Conservation (phyloP, 352 stramenopile species). For the Phytophthora fragariae region DNA sequence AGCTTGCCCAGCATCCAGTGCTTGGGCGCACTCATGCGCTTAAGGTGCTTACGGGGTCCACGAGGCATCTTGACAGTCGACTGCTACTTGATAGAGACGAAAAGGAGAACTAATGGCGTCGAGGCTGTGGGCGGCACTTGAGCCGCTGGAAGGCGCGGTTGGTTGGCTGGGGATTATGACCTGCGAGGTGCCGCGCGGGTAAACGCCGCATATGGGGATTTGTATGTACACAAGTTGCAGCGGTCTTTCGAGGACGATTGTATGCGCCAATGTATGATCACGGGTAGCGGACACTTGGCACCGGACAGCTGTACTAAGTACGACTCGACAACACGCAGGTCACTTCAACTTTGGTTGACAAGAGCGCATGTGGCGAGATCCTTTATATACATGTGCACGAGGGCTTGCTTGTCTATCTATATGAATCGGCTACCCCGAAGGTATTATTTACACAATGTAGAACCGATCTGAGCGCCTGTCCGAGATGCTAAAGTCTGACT, state of each 20-base stretch:
- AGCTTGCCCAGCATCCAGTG: slow-evolving; percentile 93
- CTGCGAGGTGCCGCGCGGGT: not conserved
- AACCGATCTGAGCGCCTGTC: slow-evolving; percentile 20
- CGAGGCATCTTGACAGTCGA: slow-evolving; percentile 72
- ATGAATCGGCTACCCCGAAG: not conserved
- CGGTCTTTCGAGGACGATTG: slow-evolving; percentile 9
- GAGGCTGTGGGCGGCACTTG: not conserved
- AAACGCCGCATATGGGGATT: not conserved
- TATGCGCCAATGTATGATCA: not conserved
- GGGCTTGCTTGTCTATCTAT: not conserved
- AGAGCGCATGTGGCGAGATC: not conserved
- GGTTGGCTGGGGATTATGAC: slow-evolving; percentile 40
- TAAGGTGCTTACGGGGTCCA: slow-evolving; percentile 89
- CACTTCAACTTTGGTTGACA: not conserved
- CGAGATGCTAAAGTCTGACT: slow-evolving; percentile 28
- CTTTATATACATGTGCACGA: too few relatives aligned
- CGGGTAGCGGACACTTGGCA: not conserved
- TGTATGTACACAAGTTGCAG: not conserved
- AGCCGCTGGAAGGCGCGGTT: not conserved
- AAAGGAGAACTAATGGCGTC: slow-evolving; percentile 66
- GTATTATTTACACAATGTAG: slow-evolving; percentile 16
- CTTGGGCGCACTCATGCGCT: slow-evolving; percentile 88
- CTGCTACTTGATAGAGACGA: slow-evolving; percentile 42
- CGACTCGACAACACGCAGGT: not conserved
- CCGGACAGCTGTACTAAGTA: not conserved